phyloP scores from a whole-genome alignment of 306 rosid genomes.

The Potentilla sterilis region DNA sequence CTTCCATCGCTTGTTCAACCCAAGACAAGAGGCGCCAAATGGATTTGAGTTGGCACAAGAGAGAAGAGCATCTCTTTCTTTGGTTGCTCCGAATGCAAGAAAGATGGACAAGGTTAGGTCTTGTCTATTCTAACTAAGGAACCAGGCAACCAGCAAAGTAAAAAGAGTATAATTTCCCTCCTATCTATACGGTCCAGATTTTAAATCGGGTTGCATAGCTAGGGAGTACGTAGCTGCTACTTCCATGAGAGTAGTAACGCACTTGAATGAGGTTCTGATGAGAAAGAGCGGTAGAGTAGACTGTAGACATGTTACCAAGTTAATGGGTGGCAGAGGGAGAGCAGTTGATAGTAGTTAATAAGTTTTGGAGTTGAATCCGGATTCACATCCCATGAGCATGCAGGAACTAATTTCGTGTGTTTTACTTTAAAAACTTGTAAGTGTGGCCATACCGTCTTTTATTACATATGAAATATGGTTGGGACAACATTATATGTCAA shows the following conservation, averaged over 20 bases:
- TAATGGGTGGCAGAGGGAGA: background rate
- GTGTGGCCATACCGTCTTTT: too few species aligned
- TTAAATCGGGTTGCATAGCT: background rate
- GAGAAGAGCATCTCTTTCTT: slow-evolving; percentile 17
- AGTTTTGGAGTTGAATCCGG: background rate
- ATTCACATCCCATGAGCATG: background rate
- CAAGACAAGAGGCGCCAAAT: slow-evolving; percentile 12
- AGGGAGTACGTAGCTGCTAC: background rate
- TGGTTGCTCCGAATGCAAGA: slow-evolving; percentile 29
- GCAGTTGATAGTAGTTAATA: background rate
- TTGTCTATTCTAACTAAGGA: slow-evolving; percentile 22
- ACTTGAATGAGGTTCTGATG: too few species aligned
- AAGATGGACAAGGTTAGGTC: slow-evolving; percentile 31
- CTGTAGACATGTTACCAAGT: background rate
- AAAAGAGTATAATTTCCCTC: background rate
- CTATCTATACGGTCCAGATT: too few species aligned
- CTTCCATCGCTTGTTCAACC: slow-evolving; percentile 17
- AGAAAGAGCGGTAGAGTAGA: too few species aligned
- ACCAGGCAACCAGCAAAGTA: too few species aligned
- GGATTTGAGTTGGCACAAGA: slow-evolving; percentile 26
- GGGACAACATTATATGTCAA: too few species aligned
- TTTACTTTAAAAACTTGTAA: too few species aligned
- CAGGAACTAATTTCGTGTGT: background rate
- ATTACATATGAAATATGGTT: too few species aligned
- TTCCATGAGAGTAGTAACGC: background rate